phyloP scores from a whole-genome alignment of 1,284 basidiomycete genomes.

The Cutaneotrichosporon curvatum region DNA sequence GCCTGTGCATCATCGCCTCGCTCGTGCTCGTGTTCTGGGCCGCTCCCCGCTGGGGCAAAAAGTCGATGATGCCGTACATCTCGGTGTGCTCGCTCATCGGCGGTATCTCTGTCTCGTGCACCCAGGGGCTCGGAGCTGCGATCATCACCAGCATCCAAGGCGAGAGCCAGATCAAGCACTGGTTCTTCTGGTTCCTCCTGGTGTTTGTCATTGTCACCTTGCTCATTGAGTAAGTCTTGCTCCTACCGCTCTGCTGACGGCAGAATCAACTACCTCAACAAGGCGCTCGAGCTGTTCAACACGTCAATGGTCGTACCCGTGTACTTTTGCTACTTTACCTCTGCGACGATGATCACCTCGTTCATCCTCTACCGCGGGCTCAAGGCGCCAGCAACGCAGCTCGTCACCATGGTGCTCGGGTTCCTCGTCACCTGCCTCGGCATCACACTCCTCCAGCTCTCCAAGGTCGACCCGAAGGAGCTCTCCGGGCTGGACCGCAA shows the following conservation, averaged over 20 bases:
- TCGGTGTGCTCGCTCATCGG: slow-evolving; percentile 92
- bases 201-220: slow-evolving; percentile 79
- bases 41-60: slow-evolving; percentile 67
- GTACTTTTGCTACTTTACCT: slow-evolving; percentile 65
- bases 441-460: slow-evolving; percentile 92
- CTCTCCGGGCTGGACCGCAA: slow-evolving; percentile 68
- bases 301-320: slow-evolving; percentile 70
- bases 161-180: slow-evolving; percentile 50
- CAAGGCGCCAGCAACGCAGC: slow-evolving; percentile 62
- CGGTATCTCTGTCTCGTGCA: slow-evolving; percentile 91
- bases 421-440: slow-evolving; percentile 64
- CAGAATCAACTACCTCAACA: slow-evolving; percentile 91
- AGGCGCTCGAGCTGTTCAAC: slow-evolving; percentile 92
- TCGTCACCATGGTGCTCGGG: slow-evolving; percentile 80
- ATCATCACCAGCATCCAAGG: slow-evolving; percentile 70
- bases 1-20: slow-evolving; percentile 28
- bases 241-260: not conserved
- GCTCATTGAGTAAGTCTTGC: slow-evolving; percentile 32
- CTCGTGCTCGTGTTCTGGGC: slow-evolving; percentile 37
- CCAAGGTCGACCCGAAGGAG: slow-evolving; percentile 58
- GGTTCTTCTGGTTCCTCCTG: slow-evolving; percentile 81
- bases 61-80: slow-evolving; percentile 94
- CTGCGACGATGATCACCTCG: slow-evolving; percentile 80
- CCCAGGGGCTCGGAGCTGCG: slow-evolving; percentile 83
- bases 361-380: slow-evolving; percentile 87